Conservation (phyloP, 805 yeast species). For the Citeromyces matritensis region DNA sequence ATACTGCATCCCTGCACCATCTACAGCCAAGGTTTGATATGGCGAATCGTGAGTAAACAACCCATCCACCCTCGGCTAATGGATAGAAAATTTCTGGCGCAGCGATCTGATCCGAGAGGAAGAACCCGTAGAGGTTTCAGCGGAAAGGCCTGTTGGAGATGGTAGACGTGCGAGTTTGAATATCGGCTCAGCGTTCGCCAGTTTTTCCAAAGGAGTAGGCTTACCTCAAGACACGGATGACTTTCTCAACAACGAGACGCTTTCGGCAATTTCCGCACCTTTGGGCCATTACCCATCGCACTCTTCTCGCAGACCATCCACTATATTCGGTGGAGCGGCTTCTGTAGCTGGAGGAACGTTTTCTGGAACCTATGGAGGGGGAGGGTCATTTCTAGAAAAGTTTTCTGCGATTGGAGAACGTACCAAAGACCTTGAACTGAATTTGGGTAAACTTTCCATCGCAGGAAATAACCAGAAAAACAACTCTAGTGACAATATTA, state of each 20-base stretch:
- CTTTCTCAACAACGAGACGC: constrained; percentile 28
- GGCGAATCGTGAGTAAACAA: no score
- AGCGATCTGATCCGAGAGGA: no score
- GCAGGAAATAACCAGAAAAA: constrained; percentile 7
- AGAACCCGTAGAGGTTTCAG: no score
- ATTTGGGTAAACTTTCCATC: constrained; percentile 22
- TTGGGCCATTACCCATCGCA: constrained; percentile 15
- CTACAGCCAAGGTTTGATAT: no score
- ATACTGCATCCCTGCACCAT: no score
- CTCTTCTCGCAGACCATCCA: background rate
- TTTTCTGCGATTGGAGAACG: constrained; percentile 55
- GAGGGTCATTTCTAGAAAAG: constrained; percentile 34
- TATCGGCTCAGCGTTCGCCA: no score
- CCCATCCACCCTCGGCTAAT: no score
- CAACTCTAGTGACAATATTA: constrained; percentile 15
- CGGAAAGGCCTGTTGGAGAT: no score
- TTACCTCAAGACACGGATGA: no score
- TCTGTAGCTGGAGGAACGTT: constrained; percentile 32
- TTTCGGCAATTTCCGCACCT: constrained; percentile 31
- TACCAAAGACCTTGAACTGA: constrained; percentile 48
- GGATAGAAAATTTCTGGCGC: no score
- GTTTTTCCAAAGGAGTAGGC: no score
- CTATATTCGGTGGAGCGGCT: constrained; percentile 33
- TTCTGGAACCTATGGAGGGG: constrained; percentile 20
- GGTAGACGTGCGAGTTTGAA: no score